Conservation (phyloP, 208 protist species). For the Leishmania tarentolae region DNA sequence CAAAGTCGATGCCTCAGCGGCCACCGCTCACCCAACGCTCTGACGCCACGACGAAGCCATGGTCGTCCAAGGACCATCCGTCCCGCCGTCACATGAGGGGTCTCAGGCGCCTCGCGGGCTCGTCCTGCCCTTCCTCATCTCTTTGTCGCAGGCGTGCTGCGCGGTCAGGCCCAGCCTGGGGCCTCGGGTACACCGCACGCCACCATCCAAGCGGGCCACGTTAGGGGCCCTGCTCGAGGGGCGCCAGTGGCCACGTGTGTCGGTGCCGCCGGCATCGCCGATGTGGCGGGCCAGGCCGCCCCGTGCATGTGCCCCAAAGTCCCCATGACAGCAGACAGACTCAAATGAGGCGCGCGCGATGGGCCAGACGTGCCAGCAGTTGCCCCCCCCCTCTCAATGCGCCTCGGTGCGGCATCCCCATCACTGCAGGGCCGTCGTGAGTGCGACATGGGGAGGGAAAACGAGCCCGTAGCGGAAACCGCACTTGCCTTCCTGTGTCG, state of each 20-base stretch:
- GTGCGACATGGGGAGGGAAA: not conserved
- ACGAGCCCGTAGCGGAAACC: not conserved
- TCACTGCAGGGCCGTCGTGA: not conserved
- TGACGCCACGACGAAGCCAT: not conserved
- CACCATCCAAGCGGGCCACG: not conserved
- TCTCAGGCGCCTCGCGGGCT: not conserved
- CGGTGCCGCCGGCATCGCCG: not conserved
- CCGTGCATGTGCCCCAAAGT: not conserved
- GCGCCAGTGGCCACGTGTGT: not conserved
- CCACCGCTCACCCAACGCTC: not conserved
- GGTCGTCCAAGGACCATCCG: not conserved
- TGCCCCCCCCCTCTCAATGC: not conserved
- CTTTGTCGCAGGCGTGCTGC: not conserved
- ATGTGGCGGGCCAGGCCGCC: not conserved
- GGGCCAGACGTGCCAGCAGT: too few relatives aligned
- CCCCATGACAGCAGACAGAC: not conserved
- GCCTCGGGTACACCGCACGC: not conserved
- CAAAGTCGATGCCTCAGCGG: not conserved
- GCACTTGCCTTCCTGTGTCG: not conserved
- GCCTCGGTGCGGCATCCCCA: not conserved
- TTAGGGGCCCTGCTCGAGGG: not conserved
- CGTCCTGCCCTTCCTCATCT: not conserved
- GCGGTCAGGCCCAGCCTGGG: not conserved
- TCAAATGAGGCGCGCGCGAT: not conserved
- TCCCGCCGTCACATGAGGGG: not conserved